Evolutionary conservation across 2,329 filamentous ascomycete species (phyloP), one percentile per base, ranked within the genome.

Genomic region (Alternaria triticina): DNA sequence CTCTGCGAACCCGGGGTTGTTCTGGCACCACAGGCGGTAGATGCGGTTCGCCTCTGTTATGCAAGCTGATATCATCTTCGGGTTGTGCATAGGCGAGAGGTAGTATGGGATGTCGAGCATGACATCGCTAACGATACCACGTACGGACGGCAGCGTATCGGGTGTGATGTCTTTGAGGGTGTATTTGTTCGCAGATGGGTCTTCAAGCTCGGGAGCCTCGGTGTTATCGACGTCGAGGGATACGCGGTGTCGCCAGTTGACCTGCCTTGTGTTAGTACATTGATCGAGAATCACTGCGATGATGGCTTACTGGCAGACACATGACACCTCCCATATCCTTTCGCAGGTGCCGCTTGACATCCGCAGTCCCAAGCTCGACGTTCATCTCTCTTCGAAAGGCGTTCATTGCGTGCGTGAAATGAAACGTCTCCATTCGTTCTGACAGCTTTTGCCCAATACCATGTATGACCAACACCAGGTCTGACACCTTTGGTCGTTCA

Each of bases 41-140:
- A 99, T 92, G 6, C 95, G 88, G 74, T 99, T 99, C 8, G 96
- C 95, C 82, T 99, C 96, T 62, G 87, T 87, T 44, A 97, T 90
- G 51, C 97, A 89, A 1, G 96, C 94, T 46, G 90, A 87, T 54
- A 97, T 91, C 94, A 99, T 98, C 79, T 94, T 97, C 5, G 90
- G 88, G 74, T 98, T 97, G 81, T 98, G 95, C 60, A 80, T 74
- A 62, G 96, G 92, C 0, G 95, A 98, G 82, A 99, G 90, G 81
- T 98, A 99, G 77, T 97, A 98, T 0, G 96, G 96, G 54, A 99
- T 95, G 77, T 99, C 96, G 54, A 98, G 90, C 93, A 99, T 97
- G 71, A 99, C 93, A 78, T 99, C 96, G 45, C 92, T 96, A 65
- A 99, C 96, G 76, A 99, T 89, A 74, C 91, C 93, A 49, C 96